Base-by-base conservation (phyloP, 2,329 filamentous ascomycete species). In the Alternaria panax region DNA sequence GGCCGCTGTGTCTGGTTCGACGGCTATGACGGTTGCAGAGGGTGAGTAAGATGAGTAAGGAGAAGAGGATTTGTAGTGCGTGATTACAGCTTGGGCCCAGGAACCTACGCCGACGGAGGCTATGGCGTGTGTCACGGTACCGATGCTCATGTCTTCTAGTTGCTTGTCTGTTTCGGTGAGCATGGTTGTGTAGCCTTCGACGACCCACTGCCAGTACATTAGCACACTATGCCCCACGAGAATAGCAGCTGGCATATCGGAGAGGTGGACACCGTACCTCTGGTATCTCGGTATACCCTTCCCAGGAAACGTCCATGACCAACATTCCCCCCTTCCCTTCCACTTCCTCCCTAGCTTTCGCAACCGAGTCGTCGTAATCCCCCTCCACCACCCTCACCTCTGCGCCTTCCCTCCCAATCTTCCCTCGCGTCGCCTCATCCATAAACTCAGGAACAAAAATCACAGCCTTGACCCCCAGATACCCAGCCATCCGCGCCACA, bases 121-220 rank as follows among this genome's bases (percentile, higher is more conserved):
- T 14, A 94, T 75, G 28, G 88, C 82, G 9, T 86, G 77, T 0
- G 80, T 84, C 6, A 83, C 80, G 4, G 76, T 62, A 5, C 69
- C 64, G 0, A 78, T 72, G 1, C 54, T 60, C 0, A 79, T 64
- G 0, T 78, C 75, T 0, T 81, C 71, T 9, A 89, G 70, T 69
- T 93, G 90, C 20, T 80, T 73, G 50, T 92, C 89, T 0, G 87
- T 80, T 70, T 95, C 92, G 3, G 78, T 74, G 62, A 93, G 80
- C 84, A 93, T 89, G 0, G 90, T 92, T 5, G 82, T 82, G 68
- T 94, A 95, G 0, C 92, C 92, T 60, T 94, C 87, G 0, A 92
- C 89, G 22, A 93, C 90, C 87, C 89, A 93, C 75, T 86, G 46
- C 12, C 42, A n/a, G n/a, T n/a, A n/a, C n/a, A n/a, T n/a, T n/a